phyloP scores from a whole-genome alignment of 129 eudicot genomes.

The Arctium minus region DNA sequence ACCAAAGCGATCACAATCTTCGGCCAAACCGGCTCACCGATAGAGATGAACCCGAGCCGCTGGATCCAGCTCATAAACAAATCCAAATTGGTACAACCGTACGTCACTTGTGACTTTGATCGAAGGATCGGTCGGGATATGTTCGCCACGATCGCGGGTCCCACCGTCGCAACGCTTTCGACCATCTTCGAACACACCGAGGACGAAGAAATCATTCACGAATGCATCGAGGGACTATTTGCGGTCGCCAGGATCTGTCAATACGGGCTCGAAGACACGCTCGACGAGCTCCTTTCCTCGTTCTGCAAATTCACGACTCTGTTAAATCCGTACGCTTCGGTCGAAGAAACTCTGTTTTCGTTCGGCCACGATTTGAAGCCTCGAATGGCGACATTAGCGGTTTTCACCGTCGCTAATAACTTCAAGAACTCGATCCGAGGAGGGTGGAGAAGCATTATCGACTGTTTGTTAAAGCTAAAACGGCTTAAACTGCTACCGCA shows the following conservation, averaged over 20 bases:
- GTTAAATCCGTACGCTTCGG: conserved; percentile 86
- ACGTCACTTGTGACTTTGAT: conserved; percentile 44
- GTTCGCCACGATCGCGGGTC: conserved; percentile 89
- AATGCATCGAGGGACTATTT: conserved; percentile 70
- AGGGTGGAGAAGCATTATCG: conserved; percentile 89
- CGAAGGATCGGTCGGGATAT: conserved; percentile 76
- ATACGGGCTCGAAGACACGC: conserved; percentile 76
- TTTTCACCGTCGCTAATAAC: conserved; percentile 76
- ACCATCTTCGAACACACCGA: conserved; percentile 85
- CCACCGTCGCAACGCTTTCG: conserved; percentile 69
- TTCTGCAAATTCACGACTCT: conserved; percentile 89
- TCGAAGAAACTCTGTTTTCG: conserved; percentile 84
- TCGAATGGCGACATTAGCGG: conserved; percentile 86
- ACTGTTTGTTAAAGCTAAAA: conserved; percentile 79
- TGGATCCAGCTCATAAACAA: conserved; percentile 82
- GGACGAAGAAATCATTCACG: conserved; percentile 80
- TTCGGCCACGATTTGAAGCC: conserved; percentile 90
- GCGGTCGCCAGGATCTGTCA: conserved; percentile 78
- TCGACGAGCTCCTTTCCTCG: conserved; percentile 79
- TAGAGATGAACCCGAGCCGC: conserved; percentile 73
- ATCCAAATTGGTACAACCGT: conserved; percentile 49
- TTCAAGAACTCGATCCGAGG: conserved; percentile 74
- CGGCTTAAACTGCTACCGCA: conserved; percentile 56
- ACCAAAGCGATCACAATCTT: conserved; percentile 51
- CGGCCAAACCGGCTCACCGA: conserved; percentile 32